Base-by-base conservation (phyloP, 78 protist species). In the Cavenderia fasciculata region DNA sequence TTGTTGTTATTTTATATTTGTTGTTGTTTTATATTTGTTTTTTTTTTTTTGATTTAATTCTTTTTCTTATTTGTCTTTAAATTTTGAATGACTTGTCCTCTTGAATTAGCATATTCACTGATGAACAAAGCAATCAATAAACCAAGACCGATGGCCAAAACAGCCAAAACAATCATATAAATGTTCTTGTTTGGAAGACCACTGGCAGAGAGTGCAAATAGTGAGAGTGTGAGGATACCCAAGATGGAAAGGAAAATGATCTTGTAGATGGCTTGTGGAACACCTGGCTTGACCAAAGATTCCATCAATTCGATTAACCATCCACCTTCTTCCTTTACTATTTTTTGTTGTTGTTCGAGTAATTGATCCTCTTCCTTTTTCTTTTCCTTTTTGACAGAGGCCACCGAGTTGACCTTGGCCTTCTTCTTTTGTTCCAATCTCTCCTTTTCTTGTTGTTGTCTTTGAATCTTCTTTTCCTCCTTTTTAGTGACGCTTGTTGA, bases 231-330 rank as follows among this genome's bases (percentile, higher is more conserved):
- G 21, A 76, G 34, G 27, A 76, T 33, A 54, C 66, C 66, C 16
- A 76, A 16, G 27, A 76, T 59, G 19, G 56, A 31, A 25, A 47
- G 25, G 23, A n/a, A 40, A 34, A 76, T 57, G 34, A 59, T 62
- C 68, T 76, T 76, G 40, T 54, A 54, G n/a, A 62, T 59, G 0
- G 59, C 44, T 31, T 72, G 3, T 62, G 86, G 86, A 3, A 76
- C 34, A 47, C 86, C 86, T 76, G 86, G 86, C 3, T 59, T 62
- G 14, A 76, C 23, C 7, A 76, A 27, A 18, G 86, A 76, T 23
- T 76, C 74, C 73, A 76, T 62, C 2, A 76, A 16, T 1, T 27
- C 51, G 25, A 76, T 21, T 19, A 76, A 21, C 38, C 49, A 61
- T 19, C 57, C 38, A n/a, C n/a, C n/a, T n/a, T n/a, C n/a, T n/a